Evolutionary conservation across 371 early-diverging fungal genomes (phyloP).

Genomic region (Rhizopus sp.): DNA sequence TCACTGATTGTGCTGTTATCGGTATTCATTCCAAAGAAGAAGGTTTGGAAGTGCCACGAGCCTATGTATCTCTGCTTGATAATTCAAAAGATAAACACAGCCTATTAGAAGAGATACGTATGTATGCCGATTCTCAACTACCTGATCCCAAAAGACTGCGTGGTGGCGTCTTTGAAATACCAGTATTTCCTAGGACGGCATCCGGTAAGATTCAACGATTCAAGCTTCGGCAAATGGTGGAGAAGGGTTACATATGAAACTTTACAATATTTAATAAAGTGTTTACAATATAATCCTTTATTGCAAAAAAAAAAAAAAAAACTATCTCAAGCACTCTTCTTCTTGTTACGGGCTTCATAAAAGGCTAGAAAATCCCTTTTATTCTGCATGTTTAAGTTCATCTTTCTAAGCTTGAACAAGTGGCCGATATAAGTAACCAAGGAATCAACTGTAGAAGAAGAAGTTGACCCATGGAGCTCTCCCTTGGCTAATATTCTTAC

Average conservation of each 20-base stretch:
- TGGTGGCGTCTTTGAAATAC: conserved; percentile 69
- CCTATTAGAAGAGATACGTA: conserved; percentile 49
- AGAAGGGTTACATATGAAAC: too few species aligned
- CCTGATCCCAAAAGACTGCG: conserved; percentile 70
- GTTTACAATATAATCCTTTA: too few species aligned
- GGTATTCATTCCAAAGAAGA: conserved; percentile 50
- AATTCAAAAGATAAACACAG: conserved; percentile 17
- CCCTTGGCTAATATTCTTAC: conserved; percentile 56
- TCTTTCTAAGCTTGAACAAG: conserved; percentile 71
- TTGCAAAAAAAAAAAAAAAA: too few species aligned
- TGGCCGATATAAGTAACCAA: conserved; percentile 64
- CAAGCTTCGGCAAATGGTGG: background rate
- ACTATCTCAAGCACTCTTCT: conserved; percentile 12
- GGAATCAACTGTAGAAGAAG: conserved; percentile 54
- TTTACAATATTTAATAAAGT: too few species aligned
- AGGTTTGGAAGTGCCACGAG: conserved; percentile 74
- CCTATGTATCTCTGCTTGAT: conserved; percentile 59
- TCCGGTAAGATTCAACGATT: conserved; percentile 29
- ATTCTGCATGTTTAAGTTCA: conserved; percentile 71
- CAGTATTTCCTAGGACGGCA: conserved; percentile 67
- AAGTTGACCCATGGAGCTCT: conserved; percentile 46
- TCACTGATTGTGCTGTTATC: conserved; percentile 73
- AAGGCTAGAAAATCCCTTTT: conserved; percentile 82
- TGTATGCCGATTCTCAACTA: conserved; percentile 55
- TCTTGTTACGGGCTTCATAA: conserved; percentile 60